Base-by-base conservation (phyloP, 352 stramenopile species). In the Thalassiosira hispida region DNA sequence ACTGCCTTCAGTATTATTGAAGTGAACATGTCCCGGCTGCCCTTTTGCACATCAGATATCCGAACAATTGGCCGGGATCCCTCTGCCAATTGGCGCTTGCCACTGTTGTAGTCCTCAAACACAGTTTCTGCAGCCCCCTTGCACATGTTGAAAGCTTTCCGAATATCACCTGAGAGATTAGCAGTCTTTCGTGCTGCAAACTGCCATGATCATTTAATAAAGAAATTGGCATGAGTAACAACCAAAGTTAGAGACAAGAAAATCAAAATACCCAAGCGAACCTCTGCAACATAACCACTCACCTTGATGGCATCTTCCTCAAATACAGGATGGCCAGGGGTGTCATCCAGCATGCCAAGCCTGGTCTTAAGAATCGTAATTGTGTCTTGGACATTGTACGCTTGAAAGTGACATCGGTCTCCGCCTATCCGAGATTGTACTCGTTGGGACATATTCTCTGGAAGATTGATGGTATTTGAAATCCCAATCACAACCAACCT, bases 391-490 rank as follows among this genome's bases (percentile, higher is more conserved):
- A 83, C 66, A 55, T 79, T 77, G 53, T 95, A 95, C 12, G 85
- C 67, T 33, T 88, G 78, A 56, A 95, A 95, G 42, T 84, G 63
- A 23, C 87, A 88, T 23, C 87, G 71, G 35, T 88, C 73, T 60
- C 81, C 64, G 16, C 91, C 93, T n/a, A 96, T 61, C 9, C 92
- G 83, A 51, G 89, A 95, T 61, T 88, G 84, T 9, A 96, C 81
- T 65, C 86, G 84, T 29, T 77, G 73, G 2, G 90, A 77, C 0
- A 96, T 66, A 18, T 86, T 77, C 55, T 95, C 91, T 46, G 91
- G 89, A 4, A 96, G 77, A 72, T 96, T 94, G 40, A 96, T 85
- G 5, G 93, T 96, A 65, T 96, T 96, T 12, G 92, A 92, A 61
- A 96, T 95, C 18, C 92, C 93, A 53, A 96, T 81, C n/a, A 96